Conservation (phyloP, 1,284 basidiomycete genomes). For the Psilocybe mexicana region DNA sequence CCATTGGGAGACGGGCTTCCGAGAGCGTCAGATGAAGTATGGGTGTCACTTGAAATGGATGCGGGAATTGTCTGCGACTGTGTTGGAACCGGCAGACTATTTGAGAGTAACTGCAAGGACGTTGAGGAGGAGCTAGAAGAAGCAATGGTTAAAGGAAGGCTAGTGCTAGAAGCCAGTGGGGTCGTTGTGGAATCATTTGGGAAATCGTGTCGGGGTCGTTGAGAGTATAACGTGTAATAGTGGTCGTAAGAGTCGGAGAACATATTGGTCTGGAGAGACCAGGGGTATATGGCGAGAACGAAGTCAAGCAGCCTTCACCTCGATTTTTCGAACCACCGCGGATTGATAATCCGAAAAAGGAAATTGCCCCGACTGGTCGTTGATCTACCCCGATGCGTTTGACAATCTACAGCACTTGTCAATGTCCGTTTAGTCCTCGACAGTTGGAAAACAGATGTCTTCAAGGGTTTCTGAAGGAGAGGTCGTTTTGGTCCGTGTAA, state of each 20-base stretch:
- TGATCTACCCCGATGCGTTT: background rate
- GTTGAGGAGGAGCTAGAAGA: conserved; percentile 9
- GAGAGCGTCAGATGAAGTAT: conserved; percentile 10
- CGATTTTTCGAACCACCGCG: conserved; percentile 25
- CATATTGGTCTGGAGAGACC: conserved; percentile 13
- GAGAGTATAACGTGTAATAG: conserved; percentile 11
- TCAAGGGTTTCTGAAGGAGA: background rate
- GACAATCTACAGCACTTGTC: background rate
- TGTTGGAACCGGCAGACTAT: conserved; percentile 11
- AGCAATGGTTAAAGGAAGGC: conserved; percentile 8
- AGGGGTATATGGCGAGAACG: conserved; percentile 17
- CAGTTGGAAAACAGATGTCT: background rate
- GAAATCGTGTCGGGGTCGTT: conserved; percentile 20
- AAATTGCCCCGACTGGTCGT: conserved; percentile 11
- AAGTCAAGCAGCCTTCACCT: conserved; percentile 6
- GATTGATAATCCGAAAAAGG: conserved; percentile 26
- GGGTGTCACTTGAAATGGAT: conserved; percentile 10
- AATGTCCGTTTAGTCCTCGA: background rate
- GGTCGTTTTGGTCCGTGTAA: background rate
- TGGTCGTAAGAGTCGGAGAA: conserved; percentile 4
- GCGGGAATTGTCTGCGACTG: conserved; percentile 5
- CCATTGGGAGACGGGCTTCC: conserved; percentile 5
- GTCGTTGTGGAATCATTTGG: conserved; percentile 12
- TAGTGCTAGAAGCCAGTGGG: conserved; percentile 8
- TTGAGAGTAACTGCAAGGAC: conserved; percentile 18